A percentile compares a stretch with the other conserved stretches of the same genome.
Evolutionary conservation across 108 stramenopile genomes (phyloP).

Genomic region (Nannochloropsis granulata): DNA sequence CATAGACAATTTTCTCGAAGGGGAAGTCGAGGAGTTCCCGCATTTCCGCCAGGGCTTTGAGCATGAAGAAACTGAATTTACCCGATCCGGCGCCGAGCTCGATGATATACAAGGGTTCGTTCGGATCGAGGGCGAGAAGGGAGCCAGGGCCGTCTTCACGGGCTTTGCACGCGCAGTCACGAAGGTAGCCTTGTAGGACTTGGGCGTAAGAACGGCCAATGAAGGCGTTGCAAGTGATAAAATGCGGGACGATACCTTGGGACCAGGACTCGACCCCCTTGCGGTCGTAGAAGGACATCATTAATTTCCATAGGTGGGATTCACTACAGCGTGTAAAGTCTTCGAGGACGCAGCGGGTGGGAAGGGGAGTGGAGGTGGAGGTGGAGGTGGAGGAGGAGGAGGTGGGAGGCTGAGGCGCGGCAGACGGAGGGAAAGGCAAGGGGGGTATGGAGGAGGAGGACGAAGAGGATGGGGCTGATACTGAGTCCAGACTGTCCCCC

Average conservation of each 20-base stretch:
- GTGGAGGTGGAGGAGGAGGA: background rate
- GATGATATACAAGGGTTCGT: conserved; percentile 51
- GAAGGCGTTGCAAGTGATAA: conserved; percentile 55
- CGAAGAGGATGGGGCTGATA: background rate
- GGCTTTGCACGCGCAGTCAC: conserved; percentile 20
- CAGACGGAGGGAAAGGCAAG: background rate
- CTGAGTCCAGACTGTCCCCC: no score
- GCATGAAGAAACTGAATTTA: conserved; percentile 53
- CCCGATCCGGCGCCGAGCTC: conserved; percentile 51
- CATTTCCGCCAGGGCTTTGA: conserved; percentile 45
- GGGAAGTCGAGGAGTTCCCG: conserved; percentile 42
- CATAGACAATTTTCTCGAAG: conserved; percentile 45
- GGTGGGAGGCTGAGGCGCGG: background rate
- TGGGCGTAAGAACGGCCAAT: conserved; percentile 50
- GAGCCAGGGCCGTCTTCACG: background rate
- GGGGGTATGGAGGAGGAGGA: background rate
- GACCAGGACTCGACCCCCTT: conserved; percentile 48
- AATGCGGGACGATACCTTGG: conserved; percentile 54
- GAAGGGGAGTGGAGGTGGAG: background rate
- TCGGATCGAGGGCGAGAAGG: conserved; percentile 22
- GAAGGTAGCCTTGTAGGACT: conserved; percentile 33
- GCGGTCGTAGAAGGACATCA: conserved; percentile 53
- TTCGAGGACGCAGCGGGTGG: conserved; percentile 38
- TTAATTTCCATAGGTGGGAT: conserved; percentile 47
- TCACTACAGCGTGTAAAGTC: conserved; percentile 40